Percentiles rank a stretch among this genome's conserved stretches.
phyloP scores from a whole-genome alignment of 2,329 filamentous ascomycete genomes.

The Cytospora piceae region DNA sequence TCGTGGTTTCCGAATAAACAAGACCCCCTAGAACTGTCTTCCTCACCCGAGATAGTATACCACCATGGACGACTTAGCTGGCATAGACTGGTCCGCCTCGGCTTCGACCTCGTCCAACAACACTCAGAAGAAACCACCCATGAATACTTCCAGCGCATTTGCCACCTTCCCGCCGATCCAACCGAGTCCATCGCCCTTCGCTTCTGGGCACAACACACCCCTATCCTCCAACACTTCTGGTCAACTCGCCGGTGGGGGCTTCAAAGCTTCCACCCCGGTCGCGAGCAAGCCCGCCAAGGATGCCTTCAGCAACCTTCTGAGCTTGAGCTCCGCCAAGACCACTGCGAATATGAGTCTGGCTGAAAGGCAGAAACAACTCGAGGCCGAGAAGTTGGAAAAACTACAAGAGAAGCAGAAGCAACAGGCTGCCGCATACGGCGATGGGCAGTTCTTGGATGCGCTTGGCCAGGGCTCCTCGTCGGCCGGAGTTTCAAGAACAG shows the following conservation, averaged over 20 bases:
- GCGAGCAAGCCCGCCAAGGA: slow-evolving; percentile 61
- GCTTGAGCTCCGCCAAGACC: slow-evolving; percentile 62
- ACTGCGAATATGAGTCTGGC: slow-evolving; percentile 75
- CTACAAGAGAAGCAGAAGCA: slow-evolving; percentile 73
- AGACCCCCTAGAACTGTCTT: slow-evolving; percentile 22
- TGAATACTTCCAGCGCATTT: slow-evolving; percentile 47
- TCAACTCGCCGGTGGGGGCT: slow-evolving; percentile 35
- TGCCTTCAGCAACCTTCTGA: slow-evolving; percentile 78
- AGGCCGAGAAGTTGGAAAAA: slow-evolving; percentile 69
- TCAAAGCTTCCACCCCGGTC: slow-evolving; percentile 43
- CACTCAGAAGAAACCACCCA: slow-evolving; percentile 45
- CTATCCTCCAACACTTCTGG: slow-evolving; percentile 55
- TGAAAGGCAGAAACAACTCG: slow-evolving; percentile 73
- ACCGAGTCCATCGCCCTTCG: slow-evolving; percentile 59
- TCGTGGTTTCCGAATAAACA: slow-evolving; percentile 29
- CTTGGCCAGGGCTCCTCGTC: slow-evolving; percentile 56
- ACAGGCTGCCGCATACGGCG: slow-evolving; percentile 78
- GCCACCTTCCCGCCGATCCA: slow-evolving; percentile 55
- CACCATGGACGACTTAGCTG: slow-evolving; percentile 65
- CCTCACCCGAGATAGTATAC: slow-evolving; percentile 4
- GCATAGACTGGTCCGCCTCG: slow-evolving; percentile 60
- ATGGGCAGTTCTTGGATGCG: slow-evolving; percentile 75
- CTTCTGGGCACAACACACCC: slow-evolving; percentile 61
- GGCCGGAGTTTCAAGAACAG: slow-evolving; percentile 51
- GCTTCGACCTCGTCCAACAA: slow-evolving; percentile 40